These are phyloP conservation scores for Lunasporangiospora selenospora DNA, from an alignment of 192 early-diverging fungal genomes.

Conservation along the genomic window DNA sequence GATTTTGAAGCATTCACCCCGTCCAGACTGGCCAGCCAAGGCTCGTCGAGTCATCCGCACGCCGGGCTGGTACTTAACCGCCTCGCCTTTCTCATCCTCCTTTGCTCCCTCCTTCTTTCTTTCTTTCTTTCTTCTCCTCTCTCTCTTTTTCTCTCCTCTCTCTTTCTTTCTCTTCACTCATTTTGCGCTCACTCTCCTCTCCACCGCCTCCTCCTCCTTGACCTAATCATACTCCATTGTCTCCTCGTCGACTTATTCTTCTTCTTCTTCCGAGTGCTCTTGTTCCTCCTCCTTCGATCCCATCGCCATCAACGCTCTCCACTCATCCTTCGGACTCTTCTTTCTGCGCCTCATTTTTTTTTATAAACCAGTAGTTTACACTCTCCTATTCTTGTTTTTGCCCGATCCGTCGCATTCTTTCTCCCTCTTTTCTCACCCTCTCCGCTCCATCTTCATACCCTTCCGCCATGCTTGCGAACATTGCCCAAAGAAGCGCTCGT, in stretches of 20 bases:
- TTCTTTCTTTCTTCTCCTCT: constrained; percentile 5
- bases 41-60: too few species aligned
- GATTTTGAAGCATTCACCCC: too few species aligned
- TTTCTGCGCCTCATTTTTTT: too few species aligned
- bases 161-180: not conserved
- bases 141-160: constrained; percentile 9
- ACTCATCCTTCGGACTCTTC: too few species aligned
- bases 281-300: not conserved
- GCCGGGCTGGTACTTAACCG: too few species aligned
- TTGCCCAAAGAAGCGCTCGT: constrained; percentile 46
- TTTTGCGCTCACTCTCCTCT: not conserved
- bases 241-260: not conserved
- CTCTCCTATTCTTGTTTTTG: too few species aligned
- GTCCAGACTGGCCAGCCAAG: too few species aligned
- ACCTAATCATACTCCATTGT: too few species aligned
- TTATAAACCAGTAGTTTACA: too few species aligned
- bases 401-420: too few species aligned
- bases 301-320: too few species aligned
- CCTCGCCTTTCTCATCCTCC: not conserved
- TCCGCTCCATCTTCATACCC: not conserved
- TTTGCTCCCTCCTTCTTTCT: not conserved
- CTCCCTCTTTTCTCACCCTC: not conserved
- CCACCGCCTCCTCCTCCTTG: not conserved
- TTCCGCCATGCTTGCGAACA: constrained; percentile 29
- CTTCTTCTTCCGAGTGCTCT: not conserved